Conservation (phyloP, 2,329 filamentous ascomycete species). For the Magnaporthiopsis incrustans region DNA sequence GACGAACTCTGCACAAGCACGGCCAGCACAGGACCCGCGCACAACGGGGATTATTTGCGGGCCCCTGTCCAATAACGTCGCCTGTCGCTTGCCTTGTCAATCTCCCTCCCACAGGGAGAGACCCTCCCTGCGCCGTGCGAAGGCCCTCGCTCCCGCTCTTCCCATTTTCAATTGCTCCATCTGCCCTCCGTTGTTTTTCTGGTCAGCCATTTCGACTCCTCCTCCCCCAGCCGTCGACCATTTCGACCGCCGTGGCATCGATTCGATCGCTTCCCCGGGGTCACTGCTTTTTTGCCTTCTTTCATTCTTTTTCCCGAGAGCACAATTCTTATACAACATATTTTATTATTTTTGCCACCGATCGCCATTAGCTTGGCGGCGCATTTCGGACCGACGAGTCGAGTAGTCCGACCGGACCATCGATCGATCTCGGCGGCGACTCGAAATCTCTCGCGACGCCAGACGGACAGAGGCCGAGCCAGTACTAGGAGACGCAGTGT, state of each 20-base stretch:
- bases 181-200: neutral
- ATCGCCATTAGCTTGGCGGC: neutral
- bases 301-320: neutral
- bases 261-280: neutral
- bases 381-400: neutral
- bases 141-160: neutral
- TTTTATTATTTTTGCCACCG: neutral
- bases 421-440: neutral
- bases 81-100: neutral
- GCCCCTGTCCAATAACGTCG: neutral
- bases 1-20: neutral
- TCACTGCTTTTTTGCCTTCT: neutral
- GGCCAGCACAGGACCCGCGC: neutral
- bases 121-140: neutral
- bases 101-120: neutral
- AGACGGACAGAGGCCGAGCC: neutral
- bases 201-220: neutral
- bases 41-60: neutral
- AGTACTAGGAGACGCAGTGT: neutral
- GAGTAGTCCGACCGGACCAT: neutral
- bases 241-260: neutral
- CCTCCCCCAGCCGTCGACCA: neutral
- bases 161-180: neutral
- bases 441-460: neutral
- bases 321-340: neutral